Evolutionary conservation across 2,329 filamentous ascomycete species (phyloP).

Genomic region (Fusarium cicatricum): DNA sequence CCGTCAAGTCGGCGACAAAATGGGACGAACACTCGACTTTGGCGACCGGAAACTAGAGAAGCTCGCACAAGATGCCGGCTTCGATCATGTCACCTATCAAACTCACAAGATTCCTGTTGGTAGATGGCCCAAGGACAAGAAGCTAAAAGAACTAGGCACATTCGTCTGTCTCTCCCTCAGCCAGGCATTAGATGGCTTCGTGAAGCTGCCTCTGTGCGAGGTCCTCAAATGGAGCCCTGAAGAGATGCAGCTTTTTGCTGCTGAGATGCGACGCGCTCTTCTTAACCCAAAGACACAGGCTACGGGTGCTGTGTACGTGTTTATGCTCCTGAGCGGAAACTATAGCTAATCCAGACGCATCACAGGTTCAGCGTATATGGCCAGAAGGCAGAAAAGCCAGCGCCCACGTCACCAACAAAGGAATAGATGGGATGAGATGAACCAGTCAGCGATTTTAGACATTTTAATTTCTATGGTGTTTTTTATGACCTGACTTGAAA

Average conservation of each 20-base stretch:
- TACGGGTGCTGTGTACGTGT: conserved; percentile 29
- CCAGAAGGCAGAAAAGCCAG: conserved; percentile 7
- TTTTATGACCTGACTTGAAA: too few relatives aligned
- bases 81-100: conserved; percentile 6
- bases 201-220: conserved; percentile 36
- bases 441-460: too few relatives aligned
- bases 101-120: conserved; percentile 33
- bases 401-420: not conserved
- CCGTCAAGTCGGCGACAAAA: conserved; percentile 25
- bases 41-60: conserved; percentile 26
- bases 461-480: too few relatives aligned
- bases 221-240: conserved; percentile 29
- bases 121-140: conserved; percentile 33
- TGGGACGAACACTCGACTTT: conserved; percentile 30
- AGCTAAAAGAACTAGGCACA: conserved; percentile 34
- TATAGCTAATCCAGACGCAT: not conserved
- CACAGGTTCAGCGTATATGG: conserved; percentile 30
- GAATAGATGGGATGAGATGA: not conserved
- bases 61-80: conserved; percentile 22
- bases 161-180: conserved; percentile 36
- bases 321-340: fast-evolving
- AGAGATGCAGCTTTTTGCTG: conserved; percentile 36
- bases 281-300: conserved; percentile 28
- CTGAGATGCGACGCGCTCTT: conserved; percentile 30
- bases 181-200: conserved; percentile 34